Conservation (phyloP, 768 basidiomycete genomes). For the Brasilioporus rufonigricans region DNA sequence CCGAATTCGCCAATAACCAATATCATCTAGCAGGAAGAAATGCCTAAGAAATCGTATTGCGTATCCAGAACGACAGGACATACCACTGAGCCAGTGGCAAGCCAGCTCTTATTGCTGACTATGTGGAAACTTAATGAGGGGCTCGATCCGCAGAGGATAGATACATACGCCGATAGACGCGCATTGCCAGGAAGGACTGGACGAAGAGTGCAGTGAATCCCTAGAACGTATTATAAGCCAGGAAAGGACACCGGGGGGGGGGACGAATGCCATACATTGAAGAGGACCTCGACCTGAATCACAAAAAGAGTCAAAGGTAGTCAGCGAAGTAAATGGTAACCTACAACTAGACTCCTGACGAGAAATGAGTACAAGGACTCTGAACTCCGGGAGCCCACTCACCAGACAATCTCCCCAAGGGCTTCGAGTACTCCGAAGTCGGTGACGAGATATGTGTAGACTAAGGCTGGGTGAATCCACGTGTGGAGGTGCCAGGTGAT, state of each 20-base stretch:
- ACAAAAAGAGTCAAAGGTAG: constrained; percentile 2
- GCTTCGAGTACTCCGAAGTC: constrained; percentile 33
- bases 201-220: constrained; percentile 54
- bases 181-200: constrained; percentile 54
- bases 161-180: constrained; percentile 49
- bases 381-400: constrained; percentile 10
- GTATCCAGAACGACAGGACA: background rate
- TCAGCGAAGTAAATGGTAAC: background rate
- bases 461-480: constrained; percentile 25
- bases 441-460: constrained; percentile 48
- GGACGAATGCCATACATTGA: constrained; percentile 38
- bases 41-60: background rate
- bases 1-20: constrained; percentile 45
- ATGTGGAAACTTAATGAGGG: constrained; percentile 9
- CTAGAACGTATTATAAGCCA: constrained; percentile 10
- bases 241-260: background rate
- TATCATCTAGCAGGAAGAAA: constrained; percentile 12
- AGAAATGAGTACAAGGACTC: background rate
- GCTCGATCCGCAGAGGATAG: background rate
- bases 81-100: constrained; percentile 39
- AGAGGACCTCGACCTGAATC: constrained; percentile 48
- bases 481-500: too few relatives aligned
- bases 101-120: constrained; percentile 52
- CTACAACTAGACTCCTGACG: constrained; percentile 27
- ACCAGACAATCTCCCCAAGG: constrained; percentile 45